Evolutionary conservation across 306 rosid genomes (phyloP).

Genomic region (Malus orientalis): DNA sequence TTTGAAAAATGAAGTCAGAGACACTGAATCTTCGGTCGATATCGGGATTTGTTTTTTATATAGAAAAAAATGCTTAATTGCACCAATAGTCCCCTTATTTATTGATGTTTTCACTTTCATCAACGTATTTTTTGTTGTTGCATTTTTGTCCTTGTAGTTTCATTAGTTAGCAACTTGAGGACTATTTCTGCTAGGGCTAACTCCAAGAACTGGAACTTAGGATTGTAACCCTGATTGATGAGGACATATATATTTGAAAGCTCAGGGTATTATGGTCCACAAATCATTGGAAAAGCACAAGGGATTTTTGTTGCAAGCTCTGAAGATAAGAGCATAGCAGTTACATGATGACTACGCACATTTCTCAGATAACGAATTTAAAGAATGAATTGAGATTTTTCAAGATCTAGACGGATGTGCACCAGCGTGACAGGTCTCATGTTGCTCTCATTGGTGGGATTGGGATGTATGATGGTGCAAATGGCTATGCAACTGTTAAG

Average conservation of each 20-base stretch:
- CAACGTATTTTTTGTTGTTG: too few species aligned
- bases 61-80: neutral
- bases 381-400: constrained; percentile 52
- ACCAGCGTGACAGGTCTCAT: constrained; percentile 50
- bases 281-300: constrained; percentile 47
- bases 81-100: too few species aligned
- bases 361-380: constrained; percentile 21
- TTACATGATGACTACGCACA: constrained; percentile 57
- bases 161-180: neutral
- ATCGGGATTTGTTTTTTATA: neutral
- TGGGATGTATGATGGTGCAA: constrained; percentile 63
- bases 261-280: constrained; percentile 8
- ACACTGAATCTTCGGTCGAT: neutral
- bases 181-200: constrained; percentile 35
- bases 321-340: constrained; percentile 47
- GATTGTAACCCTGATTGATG: constrained; percentile 39
- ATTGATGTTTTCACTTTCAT: too few species aligned
- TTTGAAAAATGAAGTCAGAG: neutral
- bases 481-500: constrained; percentile 76
- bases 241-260: constrained; percentile 30
- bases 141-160: too few species aligned
- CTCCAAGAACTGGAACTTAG: constrained; percentile 61
- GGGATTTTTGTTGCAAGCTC: constrained; percentile 60
- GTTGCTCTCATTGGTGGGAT: constrained; percentile 76
- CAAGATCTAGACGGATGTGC: constrained; percentile 44